Conservation (phyloP, 306 rosid genomes). For the Gleditsia sinensis region DNA sequence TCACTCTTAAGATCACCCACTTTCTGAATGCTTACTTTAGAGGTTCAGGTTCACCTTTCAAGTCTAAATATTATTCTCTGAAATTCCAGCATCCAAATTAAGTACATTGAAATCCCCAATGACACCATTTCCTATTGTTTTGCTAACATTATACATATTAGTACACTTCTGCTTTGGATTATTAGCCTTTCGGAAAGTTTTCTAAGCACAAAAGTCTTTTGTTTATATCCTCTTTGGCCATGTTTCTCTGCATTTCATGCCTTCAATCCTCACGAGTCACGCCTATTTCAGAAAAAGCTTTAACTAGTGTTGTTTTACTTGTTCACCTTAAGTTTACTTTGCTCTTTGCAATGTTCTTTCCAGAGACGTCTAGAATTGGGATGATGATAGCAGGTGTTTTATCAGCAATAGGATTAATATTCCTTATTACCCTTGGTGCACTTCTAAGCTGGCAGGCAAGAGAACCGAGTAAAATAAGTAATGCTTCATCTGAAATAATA, state of each 20-base stretch:
- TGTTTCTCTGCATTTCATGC: background rate
- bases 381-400: conserved; percentile 28
- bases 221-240: background rate
- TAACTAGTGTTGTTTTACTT: background rate
- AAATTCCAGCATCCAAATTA: background rate
- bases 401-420: conserved; percentile 17
- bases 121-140: background rate
- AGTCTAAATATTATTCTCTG: background rate
- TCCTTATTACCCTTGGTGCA: conserved; percentile 39
- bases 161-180: too few species aligned
- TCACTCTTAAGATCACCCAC: background rate
- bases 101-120: background rate
- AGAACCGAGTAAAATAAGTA: conserved; percentile 25
- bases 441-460: conserved; percentile 32
- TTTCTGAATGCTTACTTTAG: background rate
- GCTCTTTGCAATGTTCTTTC: conserved; percentile 16
- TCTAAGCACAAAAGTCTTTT: background rate
- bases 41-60: background rate
- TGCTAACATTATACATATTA: background rate
- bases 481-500: conserved; percentile 20
- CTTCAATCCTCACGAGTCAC: background rate
- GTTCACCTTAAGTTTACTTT: background rate
- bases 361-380: conserved; percentile 30
- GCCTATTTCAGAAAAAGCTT: background rate
- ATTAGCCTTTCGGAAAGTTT: too few species aligned